Evolutionary conservation across 164 flowering plant species (phyloP), one percentile per base, ranked within the genome.

Genomic region (Chloranthus sessilifolius): DNA sequence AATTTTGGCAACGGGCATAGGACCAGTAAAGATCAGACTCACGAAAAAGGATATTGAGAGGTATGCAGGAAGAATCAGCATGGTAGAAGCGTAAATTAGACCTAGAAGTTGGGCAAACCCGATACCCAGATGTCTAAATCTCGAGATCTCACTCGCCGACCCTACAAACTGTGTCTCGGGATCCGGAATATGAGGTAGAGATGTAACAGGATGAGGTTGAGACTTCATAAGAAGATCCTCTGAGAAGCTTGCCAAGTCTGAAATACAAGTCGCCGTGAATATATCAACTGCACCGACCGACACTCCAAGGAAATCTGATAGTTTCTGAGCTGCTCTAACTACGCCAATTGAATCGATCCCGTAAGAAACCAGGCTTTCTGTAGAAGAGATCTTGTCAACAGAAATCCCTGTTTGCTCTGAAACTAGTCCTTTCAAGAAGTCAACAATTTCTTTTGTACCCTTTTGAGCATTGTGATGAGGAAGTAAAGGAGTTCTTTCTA

Each of bases 291-390:
- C 95, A 6, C 89, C 89, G 38, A 85, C 80, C 9, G 82, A 82
- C 26, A 79, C 85, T 40, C 89, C 87, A 1, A 85, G 76, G 48
- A 74, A 85, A 71, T 75, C 82, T 26, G 95, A 80, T 39, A 85
- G 87, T 53, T 82, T 82, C 55, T 85, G 87, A 58, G 89, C 80
- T 58, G 95, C 95, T 68, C 87, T 77, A 17, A 85, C 95, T 39
- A 85, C 89, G 5, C 87, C 89, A 59, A 85, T 82, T 8, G 95
- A 85, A 69, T 85, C 89, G 30, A 85, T 79, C 19, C 95, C 95
- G 62, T 82, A 82, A 7, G 87, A 73, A 9, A 68, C 73, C 34
- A 85, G 64, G 56, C 67, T 77, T 34, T 79, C 95, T 0, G 83
- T 78, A 17, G 68, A 48, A 35, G 81, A 74, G 38, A 85, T 74